Conservation (phyloP, 1,284 basidiomycete genomes). For the Heliocybe sulcata region DNA sequence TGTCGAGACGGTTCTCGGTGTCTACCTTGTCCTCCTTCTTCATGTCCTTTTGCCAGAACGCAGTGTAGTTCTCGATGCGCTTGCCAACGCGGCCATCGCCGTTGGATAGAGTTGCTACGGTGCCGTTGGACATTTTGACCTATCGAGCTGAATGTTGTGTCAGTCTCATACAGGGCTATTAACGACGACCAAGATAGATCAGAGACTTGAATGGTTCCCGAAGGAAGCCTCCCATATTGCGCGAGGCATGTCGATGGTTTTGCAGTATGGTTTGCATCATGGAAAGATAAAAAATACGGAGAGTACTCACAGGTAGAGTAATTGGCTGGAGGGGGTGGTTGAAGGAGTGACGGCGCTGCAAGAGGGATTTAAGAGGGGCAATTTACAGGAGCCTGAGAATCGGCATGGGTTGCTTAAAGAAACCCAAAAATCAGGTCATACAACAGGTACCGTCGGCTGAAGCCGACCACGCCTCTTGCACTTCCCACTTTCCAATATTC, state of each 20-base stretch:
- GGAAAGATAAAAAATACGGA: conserved; percentile 7
- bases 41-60: conserved; percentile 90
- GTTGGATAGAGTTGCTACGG: conserved; percentile 12
- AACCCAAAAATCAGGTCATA: conserved; percentile 3
- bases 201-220: conserved; percentile 31
- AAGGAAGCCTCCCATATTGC: conserved; percentile 22
- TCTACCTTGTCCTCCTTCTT: conserved; percentile 64
- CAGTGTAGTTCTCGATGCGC: conserved; percentile 88
- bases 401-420: neutral
- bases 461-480: neutral
- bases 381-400: neutral
- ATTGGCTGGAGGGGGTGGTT: neutral
- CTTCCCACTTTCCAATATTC: too few species aligned
- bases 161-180: neutral
- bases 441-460: neutral
- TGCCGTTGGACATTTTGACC: conserved; percentile 20
- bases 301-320: neutral
- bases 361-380: neutral
- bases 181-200: conserved; percentile 11
- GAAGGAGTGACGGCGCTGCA: neutral
- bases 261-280: conserved; percentile 16
- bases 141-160: neutral
- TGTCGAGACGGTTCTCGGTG: conserved; percentile 71
- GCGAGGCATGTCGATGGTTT: conserved; percentile 13
- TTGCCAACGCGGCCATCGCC: conserved; percentile 72